Conservation (phyloP, 805 yeast species). For the Schizosaccharomyces octosporus region DNA sequence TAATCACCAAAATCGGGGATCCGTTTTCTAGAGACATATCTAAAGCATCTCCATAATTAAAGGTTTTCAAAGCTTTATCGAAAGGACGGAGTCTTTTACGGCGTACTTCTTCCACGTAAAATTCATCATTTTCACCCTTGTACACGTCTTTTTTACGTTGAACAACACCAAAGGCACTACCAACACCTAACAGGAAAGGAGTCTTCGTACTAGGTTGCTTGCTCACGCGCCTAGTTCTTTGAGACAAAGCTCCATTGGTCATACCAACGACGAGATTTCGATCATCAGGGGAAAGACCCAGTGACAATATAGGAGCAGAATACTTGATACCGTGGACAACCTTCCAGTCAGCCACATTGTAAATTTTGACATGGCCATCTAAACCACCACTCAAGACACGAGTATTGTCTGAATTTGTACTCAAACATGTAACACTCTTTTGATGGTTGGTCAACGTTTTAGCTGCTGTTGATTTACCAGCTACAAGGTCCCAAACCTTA, state of each 20-base stretch:
- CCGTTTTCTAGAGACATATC: conserved; percentile 68
- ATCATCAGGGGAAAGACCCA: conserved; percentile 27
- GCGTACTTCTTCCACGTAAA: conserved; percentile 26
- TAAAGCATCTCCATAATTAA: conserved; percentile 80
- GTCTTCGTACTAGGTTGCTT: neutral
- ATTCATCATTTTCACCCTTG: conserved; percentile 2
- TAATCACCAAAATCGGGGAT: conserved; percentile 48
- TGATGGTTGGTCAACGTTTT: conserved; percentile 67
- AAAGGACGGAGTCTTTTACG: conserved; percentile 44
- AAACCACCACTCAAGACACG: conserved; percentile 64
- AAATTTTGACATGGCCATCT: conserved; percentile 92
- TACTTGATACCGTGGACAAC: conserved; percentile 91
- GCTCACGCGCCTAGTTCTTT: conserved; percentile 41
- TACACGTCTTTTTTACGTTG: neutral
- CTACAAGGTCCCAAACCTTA: conserved; percentile 76
- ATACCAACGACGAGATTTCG: conserved; percentile 84
- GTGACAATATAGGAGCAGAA: neutral
- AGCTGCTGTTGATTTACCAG: conserved; percentile 31
- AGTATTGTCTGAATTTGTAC: conserved; percentile 14
- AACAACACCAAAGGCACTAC: neutral
- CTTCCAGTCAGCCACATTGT: conserved; percentile 52
- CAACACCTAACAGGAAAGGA: neutral
- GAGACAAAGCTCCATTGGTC: conserved; percentile 66
- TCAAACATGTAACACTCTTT: conserved; percentile 72
- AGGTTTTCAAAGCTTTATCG: conserved; percentile 63